phyloP scores from a whole-genome alignment of 2,329 filamentous ascomycete genomes.

The Phialophora chinensis region DNA sequence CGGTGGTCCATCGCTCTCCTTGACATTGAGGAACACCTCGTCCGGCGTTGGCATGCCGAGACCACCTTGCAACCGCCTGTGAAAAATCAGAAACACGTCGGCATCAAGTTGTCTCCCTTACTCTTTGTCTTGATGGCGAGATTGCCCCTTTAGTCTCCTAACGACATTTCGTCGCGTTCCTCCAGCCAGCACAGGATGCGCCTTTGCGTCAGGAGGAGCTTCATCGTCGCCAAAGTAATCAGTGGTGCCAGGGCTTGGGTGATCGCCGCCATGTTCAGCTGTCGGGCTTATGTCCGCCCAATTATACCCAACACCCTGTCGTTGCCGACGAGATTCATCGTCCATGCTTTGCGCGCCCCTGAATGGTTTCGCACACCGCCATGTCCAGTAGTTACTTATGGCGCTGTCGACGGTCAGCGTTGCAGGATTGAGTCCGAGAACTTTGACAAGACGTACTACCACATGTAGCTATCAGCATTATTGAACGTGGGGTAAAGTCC shows the following conservation, averaged over 20 bases:
- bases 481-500: neutral
- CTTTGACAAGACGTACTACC: neutral
- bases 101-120: neutral
- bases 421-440: neutral
- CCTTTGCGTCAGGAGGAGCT: neutral
- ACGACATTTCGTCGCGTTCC: neutral
- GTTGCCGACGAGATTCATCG: neutral
- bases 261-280: no score
- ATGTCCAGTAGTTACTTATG: neutral
- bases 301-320: neutral
- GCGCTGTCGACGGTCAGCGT: neutral
- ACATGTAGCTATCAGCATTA: constrained; percentile 1
- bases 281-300: neutral
- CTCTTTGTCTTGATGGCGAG: neutral
- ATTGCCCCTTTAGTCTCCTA: neutral
- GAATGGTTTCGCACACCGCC: neutral
- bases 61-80: no score
- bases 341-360: neutral
- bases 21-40: no score
- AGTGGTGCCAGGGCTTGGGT: neutral
- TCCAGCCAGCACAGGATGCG: neutral
- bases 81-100: neutral
- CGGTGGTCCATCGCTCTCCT: no score
- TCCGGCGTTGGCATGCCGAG: no score
- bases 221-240: neutral